Percentiles rank a stretch among this genome's conserved stretches.
Evolutionary conservation across 345 rosid species (phyloP).

Genomic region (Syzygium aromaticum): DNA sequence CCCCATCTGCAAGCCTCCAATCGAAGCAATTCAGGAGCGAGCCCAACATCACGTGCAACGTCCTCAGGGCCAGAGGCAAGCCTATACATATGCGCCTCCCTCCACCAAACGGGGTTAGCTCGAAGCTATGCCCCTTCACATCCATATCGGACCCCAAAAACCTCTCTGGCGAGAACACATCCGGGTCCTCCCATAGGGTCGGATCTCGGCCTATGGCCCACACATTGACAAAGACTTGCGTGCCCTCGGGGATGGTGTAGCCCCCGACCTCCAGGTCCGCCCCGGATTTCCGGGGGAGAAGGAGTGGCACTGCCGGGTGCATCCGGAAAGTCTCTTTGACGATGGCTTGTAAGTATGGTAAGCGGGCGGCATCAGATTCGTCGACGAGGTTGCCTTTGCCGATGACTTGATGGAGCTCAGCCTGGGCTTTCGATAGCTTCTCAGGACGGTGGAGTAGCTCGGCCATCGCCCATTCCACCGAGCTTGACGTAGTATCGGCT

Average conservation of each 20-base stretch:
- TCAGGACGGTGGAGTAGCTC: slow-evolving; percentile 13
- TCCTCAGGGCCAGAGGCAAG: slow-evolving; percentile 16
- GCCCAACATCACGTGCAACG: slow-evolving; percentile 17
- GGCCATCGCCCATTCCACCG: slow-evolving; percentile 26
- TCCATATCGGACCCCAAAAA: slow-evolving; percentile 10
- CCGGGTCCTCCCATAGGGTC: slow-evolving; percentile 6
- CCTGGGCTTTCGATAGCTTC: slow-evolving; percentile 1
- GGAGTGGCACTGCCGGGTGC: slow-evolving; percentile 17
- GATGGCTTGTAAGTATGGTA: slow-evolving; percentile 14
- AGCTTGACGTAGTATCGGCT: slow-evolving; percentile 18
- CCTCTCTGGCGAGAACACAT: slow-evolving; percentile 18
- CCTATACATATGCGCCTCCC: slow-evolving; percentile 30
- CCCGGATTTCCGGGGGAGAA: slow-evolving; percentile 10
- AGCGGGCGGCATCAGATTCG: slow-evolving; percentile 10
- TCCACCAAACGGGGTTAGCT: slow-evolving; percentile 23
- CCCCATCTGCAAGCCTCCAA: slow-evolving; percentile 22
- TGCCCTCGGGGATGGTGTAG: slow-evolving; percentile 8
- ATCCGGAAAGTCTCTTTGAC: slow-evolving; percentile 13
- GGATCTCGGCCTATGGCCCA: slow-evolving; percentile 18
- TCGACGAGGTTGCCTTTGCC: slow-evolving; percentile 4
- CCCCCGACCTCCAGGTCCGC: not conserved
- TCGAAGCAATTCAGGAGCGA: slow-evolving; percentile 15
- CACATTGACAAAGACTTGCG: slow-evolving; percentile 12
- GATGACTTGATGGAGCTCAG: slow-evolving; percentile 1
- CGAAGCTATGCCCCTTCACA: slow-evolving; percentile 10